Evolutionary conservation across 345 rosid species (phyloP).

Genomic region (Corchorus capsularis): DNA sequence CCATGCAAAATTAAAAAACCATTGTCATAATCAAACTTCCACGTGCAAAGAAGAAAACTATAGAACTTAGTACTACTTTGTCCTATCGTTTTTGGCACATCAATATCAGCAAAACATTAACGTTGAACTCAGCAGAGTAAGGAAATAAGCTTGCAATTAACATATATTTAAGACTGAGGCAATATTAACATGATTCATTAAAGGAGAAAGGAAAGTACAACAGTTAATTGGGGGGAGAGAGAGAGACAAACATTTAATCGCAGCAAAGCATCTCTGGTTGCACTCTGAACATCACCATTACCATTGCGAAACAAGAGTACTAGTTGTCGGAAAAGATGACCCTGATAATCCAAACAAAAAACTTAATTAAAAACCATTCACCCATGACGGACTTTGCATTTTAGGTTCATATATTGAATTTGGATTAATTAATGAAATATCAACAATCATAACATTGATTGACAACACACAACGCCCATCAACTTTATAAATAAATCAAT

Average conservation of each 20-base stretch:
- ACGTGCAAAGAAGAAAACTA: neutral
- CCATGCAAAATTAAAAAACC: neutral
- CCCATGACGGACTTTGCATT: neutral
- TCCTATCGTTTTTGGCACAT: neutral
- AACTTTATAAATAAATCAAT: neutral
- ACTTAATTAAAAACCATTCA: slow-evolving; percentile 4
- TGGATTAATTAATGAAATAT: neutral
- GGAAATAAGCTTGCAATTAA: neutral
- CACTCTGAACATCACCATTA: slow-evolving; percentile 63
- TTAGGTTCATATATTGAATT: neutral
- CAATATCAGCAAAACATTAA: neutral
- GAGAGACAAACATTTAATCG: slow-evolving; percentile 63
- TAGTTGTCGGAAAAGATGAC: slow-evolving; percentile 55
- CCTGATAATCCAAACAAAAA: slow-evolving; percentile 49
- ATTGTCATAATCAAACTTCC: neutral
- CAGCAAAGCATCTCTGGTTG: slow-evolving; percentile 70
- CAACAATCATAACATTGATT: neutral
- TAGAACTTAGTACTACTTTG: neutral
- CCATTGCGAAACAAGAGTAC: slow-evolving; percentile 55
- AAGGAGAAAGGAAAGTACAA: neutral
- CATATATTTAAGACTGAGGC: neutral
- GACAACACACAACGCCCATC: neutral
- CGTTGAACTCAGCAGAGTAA: neutral
- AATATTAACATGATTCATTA: neutral
- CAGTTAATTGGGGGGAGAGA: neutral